Base-by-base conservation (phyloP, 73 alveolate species). In the Symbiodinium pilosum region DNA sequence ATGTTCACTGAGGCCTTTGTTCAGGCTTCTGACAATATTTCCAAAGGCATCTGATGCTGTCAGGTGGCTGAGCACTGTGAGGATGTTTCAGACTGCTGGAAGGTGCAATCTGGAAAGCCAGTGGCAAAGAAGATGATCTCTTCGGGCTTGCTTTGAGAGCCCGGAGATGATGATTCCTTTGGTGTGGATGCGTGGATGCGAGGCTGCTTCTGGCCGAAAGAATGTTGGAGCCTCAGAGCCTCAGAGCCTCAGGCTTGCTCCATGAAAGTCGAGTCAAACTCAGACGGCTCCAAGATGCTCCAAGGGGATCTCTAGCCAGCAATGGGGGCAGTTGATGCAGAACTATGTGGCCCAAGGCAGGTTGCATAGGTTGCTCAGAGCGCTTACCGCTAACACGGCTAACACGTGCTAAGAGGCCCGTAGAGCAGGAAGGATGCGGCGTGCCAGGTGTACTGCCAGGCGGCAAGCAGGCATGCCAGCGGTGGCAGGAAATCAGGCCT, bases 391-490 rank as follows among this genome's bases (percentile, higher is more conserved):
- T 14, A 47, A 47, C 59, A 47, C 14, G 59, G 21, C 59, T 47
- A 14, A 14, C 59, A 9, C 59, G 14, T 47, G 59, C 59, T 47
- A 9, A 47, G 59, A 6, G 14, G 14, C 59, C n/a, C n/a, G n/a
- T n/a, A n/a, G n/a, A n/a, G n/a, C n/a, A n/a, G n/a, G n/a, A n/a
- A n/a, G n/a, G n/a, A n/a, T n/a, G n/a, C n/a, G n/a, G n/a, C n/a
- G n/a, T n/a, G 81, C 81, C 81, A 64, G 81, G 81, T 64, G 81
- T 64, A 38, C 81, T 64, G 81, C 81, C 81, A 64, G 81, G 81
- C 9, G 81, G 81, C 30, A 38, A 64, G 24, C 81, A 64, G 38
- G 39, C 81, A 5, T 64, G 81, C 81, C 81, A 64, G 34, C 24
- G 81, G 81, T 64, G 81, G 81, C 81, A 64, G 81, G 38, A 20